Conservation (phyloP, 345 rosid species). For the Luvunga scandens region DNA sequence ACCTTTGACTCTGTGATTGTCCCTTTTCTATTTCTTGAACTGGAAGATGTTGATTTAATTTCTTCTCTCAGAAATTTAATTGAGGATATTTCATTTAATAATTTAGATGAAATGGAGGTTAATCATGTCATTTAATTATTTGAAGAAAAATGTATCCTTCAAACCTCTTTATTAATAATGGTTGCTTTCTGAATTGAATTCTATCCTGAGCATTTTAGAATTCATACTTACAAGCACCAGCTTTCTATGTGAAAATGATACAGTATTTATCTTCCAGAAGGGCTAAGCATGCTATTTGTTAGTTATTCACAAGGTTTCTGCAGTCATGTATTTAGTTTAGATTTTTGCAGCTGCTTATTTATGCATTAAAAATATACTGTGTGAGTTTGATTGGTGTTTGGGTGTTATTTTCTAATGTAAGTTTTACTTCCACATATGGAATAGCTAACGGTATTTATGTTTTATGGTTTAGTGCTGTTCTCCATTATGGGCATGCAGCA, state of each 20-base stretch:
- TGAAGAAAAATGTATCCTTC: background rate
- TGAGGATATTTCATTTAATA: background rate
- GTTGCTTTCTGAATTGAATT: background rate
- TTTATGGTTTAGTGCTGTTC: slow-evolving; percentile 67
- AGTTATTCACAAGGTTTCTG: background rate
- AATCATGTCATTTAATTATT: background rate
- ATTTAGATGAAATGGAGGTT: background rate
- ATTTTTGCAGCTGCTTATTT: background rate
- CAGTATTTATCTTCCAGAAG: background rate
- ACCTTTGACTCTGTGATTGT: background rate
- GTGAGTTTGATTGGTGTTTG: background rate
- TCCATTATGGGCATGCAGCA: slow-evolving; percentile 98
- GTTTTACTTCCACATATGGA: background rate
- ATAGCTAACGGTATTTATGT: slow-evolving; percentile 15
- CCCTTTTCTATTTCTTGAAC: background rate
- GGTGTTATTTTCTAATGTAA: background rate
- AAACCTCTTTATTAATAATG: background rate
- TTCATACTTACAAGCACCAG: background rate
- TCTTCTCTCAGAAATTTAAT: background rate
- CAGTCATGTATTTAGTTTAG: background rate
- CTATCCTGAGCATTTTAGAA: background rate
- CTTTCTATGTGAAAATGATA: background rate
- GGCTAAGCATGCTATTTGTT: background rate
- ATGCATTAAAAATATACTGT: background rate
- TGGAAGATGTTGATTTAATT: background rate